phyloP scores from a whole-genome alignment of 2,329 filamentous ascomycete genomes.

The Talaromyces funiculosus region DNA sequence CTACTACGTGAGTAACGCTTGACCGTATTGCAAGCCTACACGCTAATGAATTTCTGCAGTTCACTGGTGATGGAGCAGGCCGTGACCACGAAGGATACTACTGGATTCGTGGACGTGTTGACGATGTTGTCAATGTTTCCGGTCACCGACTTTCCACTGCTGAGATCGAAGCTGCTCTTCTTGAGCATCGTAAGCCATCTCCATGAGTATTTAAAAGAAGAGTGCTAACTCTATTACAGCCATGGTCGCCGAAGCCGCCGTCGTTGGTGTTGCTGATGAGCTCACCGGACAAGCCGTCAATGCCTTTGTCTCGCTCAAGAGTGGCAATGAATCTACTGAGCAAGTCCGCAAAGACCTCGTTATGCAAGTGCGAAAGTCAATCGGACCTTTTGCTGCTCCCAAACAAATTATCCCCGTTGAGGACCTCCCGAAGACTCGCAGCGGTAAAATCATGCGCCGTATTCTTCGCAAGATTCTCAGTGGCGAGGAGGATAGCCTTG shows the following conservation, averaged over 20 bases:
- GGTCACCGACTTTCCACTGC: constrained; percentile 94
- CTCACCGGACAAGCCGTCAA: constrained; percentile 96
- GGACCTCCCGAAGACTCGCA: constrained; percentile 93
- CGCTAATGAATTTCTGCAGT: constrained; percentile 26
- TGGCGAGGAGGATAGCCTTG: constrained; percentile 93
- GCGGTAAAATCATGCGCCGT: constrained; percentile 97
- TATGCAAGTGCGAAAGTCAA: constrained; percentile 92
- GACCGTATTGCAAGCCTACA: background rate
- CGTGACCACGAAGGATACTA: constrained; percentile 98
- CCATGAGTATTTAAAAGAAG: too few relatives aligned
- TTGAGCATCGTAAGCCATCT: constrained; percentile 67
- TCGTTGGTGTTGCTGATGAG: constrained; percentile 89
- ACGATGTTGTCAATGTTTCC: constrained; percentile 97
- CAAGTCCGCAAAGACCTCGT: constrained; percentile 88
- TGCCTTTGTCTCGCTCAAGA: constrained; percentile 90
- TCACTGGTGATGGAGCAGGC: constrained; percentile 73
- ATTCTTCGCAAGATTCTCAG: constrained; percentile 96
- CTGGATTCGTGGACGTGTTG: constrained; percentile 98
- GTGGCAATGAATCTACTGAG: constrained; percentile 68
- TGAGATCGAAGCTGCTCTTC: constrained; percentile 93
- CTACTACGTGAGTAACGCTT: constrained; percentile 74
- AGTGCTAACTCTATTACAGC: constrained; percentile 18
- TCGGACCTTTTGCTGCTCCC: constrained; percentile 93
- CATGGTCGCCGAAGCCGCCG: constrained; percentile 81
- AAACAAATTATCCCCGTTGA: constrained; percentile 89